These are phyloP conservation scores for Erodium chrysanthum DNA, from an alignment of 441 rosid genomes.

Conservation along the genomic window DNA sequence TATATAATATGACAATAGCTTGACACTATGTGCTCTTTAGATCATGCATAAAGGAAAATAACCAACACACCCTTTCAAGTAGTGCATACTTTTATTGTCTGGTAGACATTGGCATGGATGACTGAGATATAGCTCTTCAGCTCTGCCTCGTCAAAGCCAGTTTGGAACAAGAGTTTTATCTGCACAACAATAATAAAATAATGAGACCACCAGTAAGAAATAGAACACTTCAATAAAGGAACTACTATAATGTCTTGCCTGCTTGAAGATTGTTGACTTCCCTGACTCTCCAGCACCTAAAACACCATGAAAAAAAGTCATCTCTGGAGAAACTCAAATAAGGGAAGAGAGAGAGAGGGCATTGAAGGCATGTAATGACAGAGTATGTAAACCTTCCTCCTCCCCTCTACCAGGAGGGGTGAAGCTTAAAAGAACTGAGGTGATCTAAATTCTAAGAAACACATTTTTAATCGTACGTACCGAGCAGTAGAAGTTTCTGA, in stretches of 20 bases:
- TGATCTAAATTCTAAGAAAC: conserved; percentile 2
- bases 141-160: conserved; percentile 84
- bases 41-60: conserved; percentile 38
- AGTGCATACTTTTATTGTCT: conserved; percentile 94
- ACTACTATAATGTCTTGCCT: conserved; percentile 37
- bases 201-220: not conserved
- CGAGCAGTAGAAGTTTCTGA: conserved; percentile 83
- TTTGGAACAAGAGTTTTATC: conserved; percentile 95
- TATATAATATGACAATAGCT: conserved; percentile 19
- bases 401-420: not conserved
- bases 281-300: conserved; percentile 97
- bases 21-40: conserved; percentile 23
- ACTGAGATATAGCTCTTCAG: conserved; percentile 79
- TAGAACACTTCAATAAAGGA: conserved; percentile 1
- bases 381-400: too few species aligned
- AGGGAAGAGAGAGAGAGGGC: not conserved
- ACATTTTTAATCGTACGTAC: conserved; percentile 26
- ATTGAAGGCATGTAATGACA: too few species aligned
- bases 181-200: conserved; percentile 22
- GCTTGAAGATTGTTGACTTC: conserved; percentile 96
- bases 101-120: conserved; percentile 93
- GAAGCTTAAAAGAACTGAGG: not conserved
- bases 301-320: conserved; percentile 20
- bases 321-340: not conserved
- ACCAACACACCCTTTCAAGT: conserved; percentile 67